Evolutionary conservation across 805 yeast genomes (phyloP), one percentile per base, ranked within the genome.

Genomic region (Maudiozyma turicensis): DNA sequence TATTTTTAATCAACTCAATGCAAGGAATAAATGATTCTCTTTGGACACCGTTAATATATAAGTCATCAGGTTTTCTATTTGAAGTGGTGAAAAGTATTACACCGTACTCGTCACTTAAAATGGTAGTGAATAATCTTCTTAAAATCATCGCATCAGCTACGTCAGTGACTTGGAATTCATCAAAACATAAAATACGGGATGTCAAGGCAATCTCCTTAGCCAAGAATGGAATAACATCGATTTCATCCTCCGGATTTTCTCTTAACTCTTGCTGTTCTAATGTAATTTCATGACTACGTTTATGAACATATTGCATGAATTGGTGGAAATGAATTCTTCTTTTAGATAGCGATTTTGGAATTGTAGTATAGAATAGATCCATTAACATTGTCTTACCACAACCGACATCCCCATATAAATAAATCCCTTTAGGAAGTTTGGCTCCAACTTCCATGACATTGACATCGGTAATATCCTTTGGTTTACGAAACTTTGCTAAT

Each of bases 111-210:
- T 82, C 78, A 43, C 84, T 77, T 49, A 90, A 68, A n/a, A 86
- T 72, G 38, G 80, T 66, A 58, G 80, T 77, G 40, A 87, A 61
- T 39, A 90, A 70, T 46, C 96, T 73, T 54, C 99, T 78, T 41
- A 93, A 72, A 34, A 93, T 73, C 98, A 93, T 93, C 2, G 99
- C 99, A 67, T 93, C 99, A 0, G 98, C 99, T 32, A 93, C 97
- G 65, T 93, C 99, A 0, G 96, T 88, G 41, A 93, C 99, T 68
- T 93, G 98, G 63, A 93, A 91, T 69, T 93, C 99, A 68, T 93
- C 99, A 64, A 93, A 87, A 66, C 99, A 93, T 51, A 93, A 66
- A 0, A 93, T 80, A 1, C 91, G 83, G 4, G 93, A 75, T 45
- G 75, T 72, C 53, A 76, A 76, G 1, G 97, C 86, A 49, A 93